phyloP scores from a whole-genome alignment of 2,329 filamentous ascomycete species.

The Dactylellina cionopaga region DNA sequence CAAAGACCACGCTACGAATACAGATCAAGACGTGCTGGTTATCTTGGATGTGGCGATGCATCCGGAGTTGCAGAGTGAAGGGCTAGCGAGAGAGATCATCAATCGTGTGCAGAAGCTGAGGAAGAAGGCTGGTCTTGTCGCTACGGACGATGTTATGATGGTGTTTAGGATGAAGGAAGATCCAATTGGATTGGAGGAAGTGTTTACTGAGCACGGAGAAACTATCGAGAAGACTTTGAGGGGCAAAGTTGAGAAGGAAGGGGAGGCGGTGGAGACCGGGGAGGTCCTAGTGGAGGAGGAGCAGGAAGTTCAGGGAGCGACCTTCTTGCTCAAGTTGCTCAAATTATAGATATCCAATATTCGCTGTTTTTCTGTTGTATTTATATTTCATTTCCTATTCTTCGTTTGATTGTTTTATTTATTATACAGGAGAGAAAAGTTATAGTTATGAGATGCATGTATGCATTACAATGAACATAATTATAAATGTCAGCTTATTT shows the following conservation, averaged over 20 bases:
- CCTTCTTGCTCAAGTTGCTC: conserved; percentile 78
- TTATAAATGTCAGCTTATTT: neutral
- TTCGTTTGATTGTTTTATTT: neutral
- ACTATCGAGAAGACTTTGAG: conserved; percentile 81
- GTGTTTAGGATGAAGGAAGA: conserved; percentile 85
- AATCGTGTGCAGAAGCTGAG: conserved; percentile 89
- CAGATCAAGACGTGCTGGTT: conserved; percentile 87
- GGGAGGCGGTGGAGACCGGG: conserved; percentile 61
- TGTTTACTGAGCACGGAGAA: conserved; percentile 74
- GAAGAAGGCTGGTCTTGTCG: conserved; percentile 89
- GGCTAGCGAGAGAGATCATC: conserved; percentile 89
- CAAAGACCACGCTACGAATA: conserved; percentile 83
- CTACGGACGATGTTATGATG: conserved; percentile 96
- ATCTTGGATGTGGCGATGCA: conserved; percentile 87
- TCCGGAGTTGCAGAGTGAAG: conserved; percentile 86
- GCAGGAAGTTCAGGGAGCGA: conserved; percentile 85
- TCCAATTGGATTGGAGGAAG: conserved; percentile 76
- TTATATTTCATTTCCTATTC: neutral
- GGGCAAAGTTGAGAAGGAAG: conserved; percentile 73
- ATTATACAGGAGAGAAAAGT: neutral
- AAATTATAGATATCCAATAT: conserved; percentile 68
- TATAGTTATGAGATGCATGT: neutral
- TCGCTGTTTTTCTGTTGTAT: neutral
- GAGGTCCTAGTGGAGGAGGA: conserved; percentile 81
- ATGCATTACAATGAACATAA: neutral